Evolutionary conservation across 345 rosid species (phyloP).

Genomic region (Linum tenue): DNA sequence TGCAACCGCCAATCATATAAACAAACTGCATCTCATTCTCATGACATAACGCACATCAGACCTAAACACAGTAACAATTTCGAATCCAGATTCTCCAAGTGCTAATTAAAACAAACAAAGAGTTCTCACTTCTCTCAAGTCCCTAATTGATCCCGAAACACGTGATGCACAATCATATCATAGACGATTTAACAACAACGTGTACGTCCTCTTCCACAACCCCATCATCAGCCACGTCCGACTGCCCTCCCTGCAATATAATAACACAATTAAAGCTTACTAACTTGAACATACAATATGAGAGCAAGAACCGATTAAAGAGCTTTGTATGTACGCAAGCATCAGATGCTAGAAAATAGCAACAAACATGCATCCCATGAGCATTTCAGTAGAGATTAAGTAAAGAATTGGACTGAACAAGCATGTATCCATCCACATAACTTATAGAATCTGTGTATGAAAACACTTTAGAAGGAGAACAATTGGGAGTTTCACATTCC

Average conservation of each 20-base stretch:
- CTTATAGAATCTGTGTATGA: no score
- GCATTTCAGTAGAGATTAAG: no score
- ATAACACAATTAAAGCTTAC: neutral
- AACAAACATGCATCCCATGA: no score
- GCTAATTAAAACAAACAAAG: neutral
- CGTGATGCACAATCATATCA: neutral
- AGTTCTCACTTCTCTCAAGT: neutral
- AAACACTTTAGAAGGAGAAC: no score
- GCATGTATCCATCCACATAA: no score
- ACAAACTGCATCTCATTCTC: neutral
- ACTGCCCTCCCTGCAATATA: constrained; percentile 53
- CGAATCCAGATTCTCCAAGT: neutral
- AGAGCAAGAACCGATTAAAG: no score
- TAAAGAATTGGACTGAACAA: no score
- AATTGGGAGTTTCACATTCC: no score
- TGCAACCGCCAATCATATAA: constrained; percentile 7
- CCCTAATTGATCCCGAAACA: neutral
- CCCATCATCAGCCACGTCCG: constrained; percentile 87
- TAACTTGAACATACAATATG: neutral
- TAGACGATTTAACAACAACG: neutral
- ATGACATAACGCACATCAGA: neutral
- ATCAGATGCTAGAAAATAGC: no score
- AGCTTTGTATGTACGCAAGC: no score
- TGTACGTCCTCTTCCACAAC: constrained; percentile 15
- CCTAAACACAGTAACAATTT: neutral